A percentile compares a stretch with the other conserved stretches of the same genome.
Evolutionary conservation across 2,329 filamentous ascomycete species (phyloP).

Genomic region (Botrytis pseudocinerea): DNA sequence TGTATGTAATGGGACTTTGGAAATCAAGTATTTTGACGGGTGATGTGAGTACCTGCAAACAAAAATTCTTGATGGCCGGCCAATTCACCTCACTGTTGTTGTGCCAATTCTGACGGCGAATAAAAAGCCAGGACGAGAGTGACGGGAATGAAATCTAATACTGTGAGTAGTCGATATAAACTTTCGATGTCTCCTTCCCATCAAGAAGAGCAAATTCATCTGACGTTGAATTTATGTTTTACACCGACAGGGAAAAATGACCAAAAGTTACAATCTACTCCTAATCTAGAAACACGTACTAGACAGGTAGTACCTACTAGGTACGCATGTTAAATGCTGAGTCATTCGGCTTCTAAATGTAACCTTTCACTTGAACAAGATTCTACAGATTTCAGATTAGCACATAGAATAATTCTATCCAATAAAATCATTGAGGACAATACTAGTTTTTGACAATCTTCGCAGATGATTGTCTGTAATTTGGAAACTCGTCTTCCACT

Average conservation of each 20-base stretch:
- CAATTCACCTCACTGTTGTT: neutral
- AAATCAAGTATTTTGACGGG: neutral
- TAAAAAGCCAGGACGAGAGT: neutral
- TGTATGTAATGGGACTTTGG: neutral
- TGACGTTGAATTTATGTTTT: neutral
- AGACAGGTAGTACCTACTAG: neutral
- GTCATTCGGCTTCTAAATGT: neutral
- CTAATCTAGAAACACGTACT: neutral
- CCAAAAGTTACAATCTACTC: neutral
- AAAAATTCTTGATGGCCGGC: neutral
- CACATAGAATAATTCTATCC: neutral
- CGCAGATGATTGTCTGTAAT: neutral
- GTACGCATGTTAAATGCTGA: neutral
- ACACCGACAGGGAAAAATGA: neutral
- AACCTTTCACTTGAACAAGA: neutral
- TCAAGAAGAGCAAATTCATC: neutral
- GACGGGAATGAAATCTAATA: neutral
- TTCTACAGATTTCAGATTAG: neutral
- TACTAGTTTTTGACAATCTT: neutral
- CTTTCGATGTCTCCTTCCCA: neutral
- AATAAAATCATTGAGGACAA: neutral
- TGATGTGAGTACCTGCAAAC: neutral
- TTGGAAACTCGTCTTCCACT: neutral
- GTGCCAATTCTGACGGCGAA: neutral
- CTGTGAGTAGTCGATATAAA: neutral